These are phyloP conservation scores for Abrus precatorius DNA, from an alignment of 306 rosid genomes.

Conservation along the genomic window DNA sequence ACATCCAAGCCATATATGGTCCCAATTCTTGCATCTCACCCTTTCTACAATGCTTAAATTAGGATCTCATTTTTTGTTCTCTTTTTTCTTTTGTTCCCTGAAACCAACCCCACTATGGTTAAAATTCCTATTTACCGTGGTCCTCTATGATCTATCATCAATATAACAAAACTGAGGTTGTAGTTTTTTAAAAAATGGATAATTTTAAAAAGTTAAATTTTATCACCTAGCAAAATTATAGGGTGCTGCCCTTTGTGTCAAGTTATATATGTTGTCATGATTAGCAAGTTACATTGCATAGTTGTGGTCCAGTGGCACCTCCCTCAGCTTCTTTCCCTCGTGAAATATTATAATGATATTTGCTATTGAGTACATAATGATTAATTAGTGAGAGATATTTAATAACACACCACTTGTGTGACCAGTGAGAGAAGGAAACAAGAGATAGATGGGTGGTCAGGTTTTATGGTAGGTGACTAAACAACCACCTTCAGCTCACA, in stretches of 20 bases:
- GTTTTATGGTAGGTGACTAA: conserved; percentile 97
- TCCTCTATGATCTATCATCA: conserved; percentile 11
- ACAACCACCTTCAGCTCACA: conserved; percentile 87
- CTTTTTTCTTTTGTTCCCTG: not conserved
- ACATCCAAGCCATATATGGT: conserved; percentile 36
- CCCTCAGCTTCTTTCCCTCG: not conserved
- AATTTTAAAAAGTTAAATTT: conserved; percentile 1
- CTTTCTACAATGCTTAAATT: conserved; percentile 29
- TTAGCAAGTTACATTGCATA: conserved; percentile 15
- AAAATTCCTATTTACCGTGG: not conserved
- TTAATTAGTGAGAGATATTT: conserved; percentile 54
- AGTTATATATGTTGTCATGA: conserved; percentile 27
- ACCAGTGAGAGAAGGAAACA: conserved; percentile 54
- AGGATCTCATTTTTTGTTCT: conserved; percentile 18
- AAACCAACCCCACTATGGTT: not conserved
- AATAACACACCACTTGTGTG: conserved; percentile 59
- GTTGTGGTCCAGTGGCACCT: conserved; percentile 56
- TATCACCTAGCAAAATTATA: not conserved
- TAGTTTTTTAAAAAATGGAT: not conserved
- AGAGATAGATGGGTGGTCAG: conserved; percentile 74
- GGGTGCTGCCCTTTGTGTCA: conserved; percentile 23
- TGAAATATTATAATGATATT: conserved; percentile 47
- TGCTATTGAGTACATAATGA: conserved; percentile 41
- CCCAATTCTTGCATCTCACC: conserved; percentile 41
- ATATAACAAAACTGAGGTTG: conserved; percentile 19